Conservation (phyloP, 2,329 filamentous ascomycete species). For the Pseudogymnoascus verrucosus region DNA sequence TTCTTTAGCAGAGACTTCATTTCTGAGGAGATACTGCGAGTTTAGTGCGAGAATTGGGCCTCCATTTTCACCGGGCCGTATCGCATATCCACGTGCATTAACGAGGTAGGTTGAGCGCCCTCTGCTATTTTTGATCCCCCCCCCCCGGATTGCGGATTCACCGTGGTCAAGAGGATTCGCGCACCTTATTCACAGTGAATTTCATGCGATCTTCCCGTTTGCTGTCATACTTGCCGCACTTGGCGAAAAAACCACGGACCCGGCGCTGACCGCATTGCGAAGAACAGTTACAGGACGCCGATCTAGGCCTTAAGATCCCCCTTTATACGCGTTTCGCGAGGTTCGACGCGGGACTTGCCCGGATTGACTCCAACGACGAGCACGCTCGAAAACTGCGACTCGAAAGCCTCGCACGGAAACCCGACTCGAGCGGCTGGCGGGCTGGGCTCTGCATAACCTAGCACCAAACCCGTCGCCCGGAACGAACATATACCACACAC, state of each 20-base stretch:
- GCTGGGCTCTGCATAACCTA: conserved; percentile 7
- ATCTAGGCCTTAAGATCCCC: conserved; percentile 4
- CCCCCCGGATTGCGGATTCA: background rate
- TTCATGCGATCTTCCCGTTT: background rate
- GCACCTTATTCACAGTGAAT: background rate
- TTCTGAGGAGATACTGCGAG: background rate
- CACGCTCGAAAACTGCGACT: background rate
- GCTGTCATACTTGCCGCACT: background rate
- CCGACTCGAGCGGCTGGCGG: background rate
- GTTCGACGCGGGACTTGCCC: background rate
- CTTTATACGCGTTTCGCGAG: background rate
- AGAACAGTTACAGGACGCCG: conserved; percentile 4
- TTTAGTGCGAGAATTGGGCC: background rate
- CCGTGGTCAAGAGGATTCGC: background rate
- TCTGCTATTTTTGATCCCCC: background rate
- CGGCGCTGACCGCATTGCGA: conserved; percentile 2
- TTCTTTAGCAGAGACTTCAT: conserved; percentile 1
- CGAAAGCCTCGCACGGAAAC: background rate
- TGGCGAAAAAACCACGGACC: background rate
- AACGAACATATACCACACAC: conserved; percentile 3
- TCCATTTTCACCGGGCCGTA: background rate
- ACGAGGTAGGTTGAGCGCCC: background rate
- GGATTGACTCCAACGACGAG: background rate
- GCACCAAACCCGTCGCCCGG: background rate
- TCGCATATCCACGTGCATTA: background rate